A percentile compares a stretch with the other conserved stretches of the same genome.
Conservation (phyloP, 371 early-diverging fungal species). For the Saksenaea vasiformis region DNA sequence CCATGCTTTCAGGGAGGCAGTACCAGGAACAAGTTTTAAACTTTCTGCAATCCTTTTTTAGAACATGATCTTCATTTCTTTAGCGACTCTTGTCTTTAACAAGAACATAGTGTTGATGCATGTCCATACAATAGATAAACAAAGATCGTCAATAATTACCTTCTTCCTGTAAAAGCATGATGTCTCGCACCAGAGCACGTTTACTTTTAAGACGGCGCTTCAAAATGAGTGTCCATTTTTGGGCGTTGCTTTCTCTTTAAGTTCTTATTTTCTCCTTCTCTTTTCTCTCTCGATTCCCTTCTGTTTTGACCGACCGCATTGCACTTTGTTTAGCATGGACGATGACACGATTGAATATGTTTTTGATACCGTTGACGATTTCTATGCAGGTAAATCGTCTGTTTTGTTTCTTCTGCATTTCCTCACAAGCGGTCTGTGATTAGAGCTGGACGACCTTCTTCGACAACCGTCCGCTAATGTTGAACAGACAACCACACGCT, state of each 20-base stretch:
- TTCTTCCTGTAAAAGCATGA: no score
- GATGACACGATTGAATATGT: constrained; percentile 45
- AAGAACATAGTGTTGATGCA: no score
- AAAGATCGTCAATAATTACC: no score
- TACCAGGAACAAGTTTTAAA: no score
- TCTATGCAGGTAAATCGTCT: constrained; percentile 47
- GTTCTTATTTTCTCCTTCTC: not conserved
- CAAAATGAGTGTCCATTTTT: not conserved
- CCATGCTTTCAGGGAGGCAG: no score
- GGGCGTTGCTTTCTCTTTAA: constrained; percentile 6
- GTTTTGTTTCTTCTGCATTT: not conserved
- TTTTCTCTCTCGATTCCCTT: constrained; percentile 7
- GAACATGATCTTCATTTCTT: no score
- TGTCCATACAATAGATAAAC: no score
- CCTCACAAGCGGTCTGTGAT: not conserved
- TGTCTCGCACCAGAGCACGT: not conserved
- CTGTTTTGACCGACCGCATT: not conserved
- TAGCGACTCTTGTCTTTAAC: no score
- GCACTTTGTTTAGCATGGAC: constrained; percentile 12
- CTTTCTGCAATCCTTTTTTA: no score
- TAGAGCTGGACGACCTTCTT: constrained; percentile 55
- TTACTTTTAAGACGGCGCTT: not conserved
- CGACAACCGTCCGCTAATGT: constrained; percentile 41
- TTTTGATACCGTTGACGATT: constrained; percentile 46
- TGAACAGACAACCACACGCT: constrained; percentile 36